Base-by-base conservation (phyloP, 768 basidiomycete genomes). In the Rhizopogon vesiculosus region DNA sequence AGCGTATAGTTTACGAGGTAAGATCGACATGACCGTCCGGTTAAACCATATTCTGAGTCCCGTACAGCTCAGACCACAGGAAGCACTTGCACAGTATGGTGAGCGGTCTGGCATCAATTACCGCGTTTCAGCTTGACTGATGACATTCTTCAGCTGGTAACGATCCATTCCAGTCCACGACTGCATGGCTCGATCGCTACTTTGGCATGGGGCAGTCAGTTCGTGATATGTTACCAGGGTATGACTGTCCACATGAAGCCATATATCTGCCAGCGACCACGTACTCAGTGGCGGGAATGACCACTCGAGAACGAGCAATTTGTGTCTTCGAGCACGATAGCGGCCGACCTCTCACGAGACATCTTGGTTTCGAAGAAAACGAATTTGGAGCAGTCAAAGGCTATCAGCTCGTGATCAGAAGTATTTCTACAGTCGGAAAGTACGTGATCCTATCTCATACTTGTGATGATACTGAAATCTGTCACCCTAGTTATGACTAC, bases 311-410 rank as follows among this genome's bases (percentile, higher is more conserved):
- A n/a, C 74, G 78, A 28, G 85, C 82, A 1, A 81, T 87, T 45
- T 86, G 85, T 56, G 68, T 87, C 44, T 86, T 86, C 53, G 85
- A 86, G 64, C 76, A 79, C 29, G 85, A 87, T 46, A 76, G 76
- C 2, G 81, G 77, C 6, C 76, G 76, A 25, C 85, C 86, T 7
- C 68, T 87, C 42, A 77, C 77, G 6, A 68, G 85, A 33, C 86
- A 87, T 65, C 76, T 74, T 28, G 84, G 83, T 0, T 82, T 75
- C 55, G 59, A 66, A 46, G 66, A 75, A 51, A 78, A 79, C 39
- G 84, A 86, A 63, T 82, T 82, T 54, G 84, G 84, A 44, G 84
- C 79, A 5, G 74, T 82, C 6, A 85, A 80, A 63, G 82, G 81
- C 1, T 86, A 85, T 61, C 75, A 79, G 31, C 69, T 87, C 35